Evolutionary conservation across 306 rosid genomes (phyloP), one percentile per base, ranked within the genome.

Genomic region (Mimosa pudica): DNA sequence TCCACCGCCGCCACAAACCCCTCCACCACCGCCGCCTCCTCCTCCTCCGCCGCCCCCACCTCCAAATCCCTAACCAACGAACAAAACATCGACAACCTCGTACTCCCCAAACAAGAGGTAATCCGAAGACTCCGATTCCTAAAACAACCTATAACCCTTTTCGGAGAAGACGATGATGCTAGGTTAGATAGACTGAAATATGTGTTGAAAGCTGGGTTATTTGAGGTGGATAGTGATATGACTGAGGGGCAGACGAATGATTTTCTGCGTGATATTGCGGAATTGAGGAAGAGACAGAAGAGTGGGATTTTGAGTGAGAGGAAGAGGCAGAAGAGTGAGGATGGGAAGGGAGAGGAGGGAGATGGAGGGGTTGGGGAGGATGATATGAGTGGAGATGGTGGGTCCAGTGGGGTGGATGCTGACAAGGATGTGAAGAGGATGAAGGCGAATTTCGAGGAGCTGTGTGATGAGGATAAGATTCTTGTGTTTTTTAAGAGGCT

Each of bases 181-280:
- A 78, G 99, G 86, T 93, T 93, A 6, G 97, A 89, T 51, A 91
- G 99, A 38, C 77, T 96, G 81, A 96, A 96, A 63, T 82, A 89
- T 41, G 97, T 96, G 30, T 81, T 96, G 76, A 96, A 96, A 78
- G 87, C 97, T 1, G 97, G 99, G 3, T 32, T 84, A 63, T 96
- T 96, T 72, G 99, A 96, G 73, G 98, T 96, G 2, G 99, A 96
- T 35, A 90, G 98, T 45, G 99, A 96, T 77, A 93, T 90, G 96
- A 96, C 97, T 1, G 97, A 93, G 84, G 99, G 98, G 55, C 99
- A 96, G 86, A 96, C 99, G 14, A 93, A 96, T 42, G 99, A 96
- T 68, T 96, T 96, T 70, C 84, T 93, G 68, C 89, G 99, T 35
- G 98, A 96, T 75, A 96, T 96, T 32, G 94, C 91, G 5, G 99